These are phyloP conservation scores for Kurtzmaniella quercitrusa DNA, from an alignment of 1,139 yeast genomes.

Conservation along the genomic window DNA sequence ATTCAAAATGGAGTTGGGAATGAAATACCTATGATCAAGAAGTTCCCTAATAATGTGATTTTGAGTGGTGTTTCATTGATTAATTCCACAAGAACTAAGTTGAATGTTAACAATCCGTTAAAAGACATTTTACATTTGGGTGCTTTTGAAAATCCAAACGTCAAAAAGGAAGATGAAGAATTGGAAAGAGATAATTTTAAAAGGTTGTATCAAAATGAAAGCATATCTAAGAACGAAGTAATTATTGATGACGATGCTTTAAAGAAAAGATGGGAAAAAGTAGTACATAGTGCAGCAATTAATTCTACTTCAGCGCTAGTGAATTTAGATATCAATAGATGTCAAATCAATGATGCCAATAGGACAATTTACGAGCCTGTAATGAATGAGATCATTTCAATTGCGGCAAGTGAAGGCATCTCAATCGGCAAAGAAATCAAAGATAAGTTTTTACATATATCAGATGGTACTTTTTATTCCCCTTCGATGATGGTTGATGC, in stretches of 20 bases:
- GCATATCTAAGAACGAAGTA: constrained; percentile 36
- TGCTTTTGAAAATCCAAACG: constrained; percentile 30
- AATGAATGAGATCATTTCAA: constrained; percentile 57
- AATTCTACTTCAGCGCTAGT: constrained; percentile 61
- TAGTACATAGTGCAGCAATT: constrained; percentile 58
- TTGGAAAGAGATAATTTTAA: constrained; percentile 39
- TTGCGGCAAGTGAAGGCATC: constrained; percentile 64
- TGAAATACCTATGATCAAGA: constrained; percentile 54
- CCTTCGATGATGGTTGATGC: constrained; percentile 77
- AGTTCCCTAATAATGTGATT: constrained; percentile 55
- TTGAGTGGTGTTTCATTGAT: constrained; percentile 69
- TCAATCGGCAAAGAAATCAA: constrained; percentile 41
- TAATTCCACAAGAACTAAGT: constrained; percentile 50
- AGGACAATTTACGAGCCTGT: constrained; percentile 51
- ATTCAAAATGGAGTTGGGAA: constrained; percentile 76
- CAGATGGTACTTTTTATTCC: constrained; percentile 60
- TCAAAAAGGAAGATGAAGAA: constrained; percentile 15
- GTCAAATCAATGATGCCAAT: constrained; percentile 44
- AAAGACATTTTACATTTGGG: constrained; percentile 57
- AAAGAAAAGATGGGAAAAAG: constrained; percentile 65
- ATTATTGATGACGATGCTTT: constrained; percentile 45
- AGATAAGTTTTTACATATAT: constrained; percentile 50
- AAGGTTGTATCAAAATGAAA: constrained; percentile 43
- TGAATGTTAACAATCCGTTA: constrained; percentile 47
- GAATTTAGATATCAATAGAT: constrained; percentile 51